phyloP scores from a whole-genome alignment of 768 basidiomycete genomes.

The Suillus hirtellus region DNA sequence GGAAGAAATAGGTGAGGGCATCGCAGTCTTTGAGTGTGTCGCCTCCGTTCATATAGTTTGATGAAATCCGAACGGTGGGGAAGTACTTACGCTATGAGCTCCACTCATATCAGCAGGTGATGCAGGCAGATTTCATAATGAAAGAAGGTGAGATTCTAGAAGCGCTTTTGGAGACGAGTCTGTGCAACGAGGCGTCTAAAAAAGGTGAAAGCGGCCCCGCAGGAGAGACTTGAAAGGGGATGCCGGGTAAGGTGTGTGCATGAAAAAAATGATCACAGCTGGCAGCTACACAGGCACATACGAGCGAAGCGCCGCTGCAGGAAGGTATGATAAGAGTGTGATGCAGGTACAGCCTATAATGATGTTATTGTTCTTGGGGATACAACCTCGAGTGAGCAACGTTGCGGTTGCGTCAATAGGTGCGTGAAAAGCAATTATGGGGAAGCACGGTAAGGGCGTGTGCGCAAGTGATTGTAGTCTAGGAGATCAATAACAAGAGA shows the following conservation, averaged over 20 bases:
- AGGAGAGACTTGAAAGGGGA: conserved; percentile 16
- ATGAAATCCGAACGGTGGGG: conserved; percentile 13
- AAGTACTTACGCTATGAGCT: conserved; percentile 11
- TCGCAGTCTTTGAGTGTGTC: conserved; percentile 5
- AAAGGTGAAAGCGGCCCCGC: conserved; percentile 21
- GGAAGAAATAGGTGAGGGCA: conserved; percentile 7
- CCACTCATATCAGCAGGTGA: conserved; percentile 27
- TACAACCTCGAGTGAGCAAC: conserved; percentile 26
- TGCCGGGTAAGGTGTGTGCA: conserved; percentile 9
- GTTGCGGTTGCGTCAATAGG: conserved; percentile 15
- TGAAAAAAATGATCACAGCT: background rate
- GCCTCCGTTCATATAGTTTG: conserved; percentile 12
- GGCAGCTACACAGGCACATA: conserved; percentile 1
- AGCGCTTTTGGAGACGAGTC: background rate
- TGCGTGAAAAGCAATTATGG: conserved; percentile 1
- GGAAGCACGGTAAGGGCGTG: conserved; percentile 7
- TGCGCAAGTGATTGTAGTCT: conserved; percentile 15
- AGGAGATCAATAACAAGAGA: conserved; percentile 10
- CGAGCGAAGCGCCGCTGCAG: background rate
- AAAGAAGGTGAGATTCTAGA: background rate
- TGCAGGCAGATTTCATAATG: conserved; percentile 17
- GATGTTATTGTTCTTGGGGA: conserved; percentile 8
- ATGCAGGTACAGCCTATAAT: conserved; percentile 4
- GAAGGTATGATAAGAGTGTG: conserved; percentile 12
- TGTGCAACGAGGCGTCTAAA: conserved; percentile 18